Evolutionary conservation across 768 basidiomycete species (phyloP), one percentile per base, ranked within the genome.

Genomic region (Amanita polypyramis): DNA sequence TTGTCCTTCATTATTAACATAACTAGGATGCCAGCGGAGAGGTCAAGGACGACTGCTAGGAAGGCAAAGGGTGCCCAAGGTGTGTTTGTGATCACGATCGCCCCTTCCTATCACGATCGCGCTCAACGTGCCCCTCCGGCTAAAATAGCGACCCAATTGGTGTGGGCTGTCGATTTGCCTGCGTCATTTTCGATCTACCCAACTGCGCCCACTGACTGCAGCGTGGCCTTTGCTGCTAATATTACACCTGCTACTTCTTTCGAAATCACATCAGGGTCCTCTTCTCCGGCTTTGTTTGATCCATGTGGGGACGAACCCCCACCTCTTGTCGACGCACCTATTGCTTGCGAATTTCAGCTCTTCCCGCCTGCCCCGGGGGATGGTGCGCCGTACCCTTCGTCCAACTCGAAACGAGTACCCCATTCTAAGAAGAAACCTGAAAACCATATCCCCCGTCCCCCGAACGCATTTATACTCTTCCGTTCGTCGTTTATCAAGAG

Each of bases 391-490:
- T 27, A 3, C 7, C 7, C 3, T 27, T 7, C 19, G 14, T 50
- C 63, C n/a, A 51, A 58, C 47, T 53, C 67, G 23, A 70, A 68
- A 39, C 70, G 70, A 40, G 55, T 66, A 5, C 68, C 68, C 0
- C 78, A 80, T 54, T 63, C 71, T 50, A 80, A 74, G 68, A 81
- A 82, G 65, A 82, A 80, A 60, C 70, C 75, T 27, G 70, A 75
- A 15, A 74, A 81, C 53, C 80, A 87, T 57, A 83, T 88, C 53
- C 85, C 85, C 30, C 82, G 85, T 39, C 85, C 85, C 1, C 83
- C 85, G 1, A 88, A 88, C 58, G 85, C 85, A 34, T 88, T 88
- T 66, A 88, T 88, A 56, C 73, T 88, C 58, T 88, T 88, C 70
- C 82, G 85, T 53, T 84, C 83, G 1, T 77, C 80, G 7, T 86